Evolutionary conservation across 805 yeast species (phyloP), one percentile per base, ranked within the genome.

Genomic region (Torulaspora maleeae): DNA sequence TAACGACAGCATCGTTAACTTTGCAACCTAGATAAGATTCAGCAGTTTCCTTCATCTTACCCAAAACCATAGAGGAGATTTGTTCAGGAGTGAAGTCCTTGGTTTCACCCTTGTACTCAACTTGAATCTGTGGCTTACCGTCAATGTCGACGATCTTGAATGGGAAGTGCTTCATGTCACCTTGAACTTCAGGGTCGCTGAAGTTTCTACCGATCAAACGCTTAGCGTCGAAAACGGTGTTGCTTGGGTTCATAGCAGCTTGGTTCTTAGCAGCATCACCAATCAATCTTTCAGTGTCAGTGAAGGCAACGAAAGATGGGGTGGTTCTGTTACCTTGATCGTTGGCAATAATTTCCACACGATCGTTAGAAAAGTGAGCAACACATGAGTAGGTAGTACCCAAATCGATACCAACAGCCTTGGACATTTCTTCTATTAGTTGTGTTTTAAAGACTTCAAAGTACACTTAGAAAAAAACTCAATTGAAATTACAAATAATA

Each of bases 281-380:
- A 60, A 89, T 89, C 62, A 89, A 77, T 74, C 96, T 84, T 75
- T 91, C 98, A 33, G 90, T 78, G 66, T 88, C 96, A 25, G 95
- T 88, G 80, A 90, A 90, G 42, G 95, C 96, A 52, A 91, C 97
- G 68, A 86, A 90, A 28, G 97, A 89, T 29, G 97, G 97, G 15
- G 97, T 90, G 52, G 95, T 91, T 77, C 97, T 86, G 79, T 91
- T 90, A 77, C 98, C 98, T 75, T 91, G 97, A 70, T 90, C 96
- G 66, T 90, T 90, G 61, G 97, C 96, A 63, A 90, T 81, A 64
- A 90, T 90, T 66, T 91, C 97, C 49, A 90, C 97, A 61, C 95
- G 77, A 66, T 86, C 95, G 60, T 85, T 84, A 41, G 83, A 68
- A 68, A 78, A 81, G 70, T 79, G 89, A 63, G 96, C 98, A 51